Evolutionary conservation across 257 asterid species (phyloP).

Genomic region (Buddleja alternifolia): DNA sequence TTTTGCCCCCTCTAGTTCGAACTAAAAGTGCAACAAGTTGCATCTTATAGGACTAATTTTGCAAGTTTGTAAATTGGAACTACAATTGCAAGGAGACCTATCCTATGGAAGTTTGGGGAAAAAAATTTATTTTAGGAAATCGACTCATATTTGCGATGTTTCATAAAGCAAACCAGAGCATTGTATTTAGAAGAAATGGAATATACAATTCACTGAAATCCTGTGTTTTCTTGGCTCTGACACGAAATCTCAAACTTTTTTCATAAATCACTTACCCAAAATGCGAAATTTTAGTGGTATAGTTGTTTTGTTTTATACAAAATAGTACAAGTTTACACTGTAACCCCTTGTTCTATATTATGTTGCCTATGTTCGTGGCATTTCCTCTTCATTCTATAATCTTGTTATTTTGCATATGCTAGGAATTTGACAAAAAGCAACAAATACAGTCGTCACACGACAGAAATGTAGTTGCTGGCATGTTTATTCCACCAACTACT

Average conservation of each 20-base stretch:
- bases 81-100: no score
- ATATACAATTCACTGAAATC: not conserved
- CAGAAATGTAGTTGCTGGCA: slow-evolving; percentile 61
- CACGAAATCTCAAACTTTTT: not conserved
- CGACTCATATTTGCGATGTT: no score
- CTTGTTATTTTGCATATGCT: not conserved
- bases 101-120: no score
- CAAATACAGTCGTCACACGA: slow-evolving; percentile 49
- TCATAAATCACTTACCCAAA: not conserved
- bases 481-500: slow-evolving; percentile 85
- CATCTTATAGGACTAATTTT: no score
- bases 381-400: not conserved
- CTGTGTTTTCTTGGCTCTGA: not conserved
- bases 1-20: no score
- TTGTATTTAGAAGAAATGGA: no score
- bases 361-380: slow-evolving; percentile 5
- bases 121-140: no score
- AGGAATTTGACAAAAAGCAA: slow-evolving; percentile 66
- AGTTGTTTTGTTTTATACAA: not conserved
- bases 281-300: not conserved
- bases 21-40: no score
- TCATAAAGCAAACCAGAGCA: no score
- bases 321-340: no score
- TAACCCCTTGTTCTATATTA: no score
- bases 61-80: no score